Percentiles rank a stretch among this genome's conserved stretches.
Evolutionary conservation across 2,329 filamentous ascomycete species (phyloP).

Genomic region (Diaporthe ampelina): DNA sequence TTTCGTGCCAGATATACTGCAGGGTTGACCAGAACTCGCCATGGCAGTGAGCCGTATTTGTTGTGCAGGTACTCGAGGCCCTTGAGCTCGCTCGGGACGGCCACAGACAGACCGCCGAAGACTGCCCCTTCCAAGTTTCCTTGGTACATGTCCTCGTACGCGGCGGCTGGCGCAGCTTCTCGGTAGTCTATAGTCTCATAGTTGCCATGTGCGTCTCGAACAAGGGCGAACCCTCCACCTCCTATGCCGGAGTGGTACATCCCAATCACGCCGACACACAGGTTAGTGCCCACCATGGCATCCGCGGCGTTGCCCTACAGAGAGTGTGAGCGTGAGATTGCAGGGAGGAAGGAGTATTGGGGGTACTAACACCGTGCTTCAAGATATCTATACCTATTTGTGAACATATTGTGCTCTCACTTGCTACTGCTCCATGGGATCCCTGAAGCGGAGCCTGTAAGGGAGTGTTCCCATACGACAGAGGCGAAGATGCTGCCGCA

Average conservation of each 20-base stretch:
- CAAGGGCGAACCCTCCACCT: slow-evolving; percentile 91
- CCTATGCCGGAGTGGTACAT: slow-evolving; percentile 89
- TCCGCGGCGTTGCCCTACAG: slow-evolving; percentile 80
- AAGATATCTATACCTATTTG: slow-evolving; percentile 76
- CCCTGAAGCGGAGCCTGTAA: slow-evolving; percentile 28
- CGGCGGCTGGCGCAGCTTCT: slow-evolving; percentile 87
- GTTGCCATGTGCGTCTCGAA: slow-evolving; percentile 78
- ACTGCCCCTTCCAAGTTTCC: slow-evolving; percentile 77
- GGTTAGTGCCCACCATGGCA: slow-evolving; percentile 79
- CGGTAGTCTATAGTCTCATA: slow-evolving; percentile 93
- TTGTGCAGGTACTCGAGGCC: slow-evolving; percentile 85
- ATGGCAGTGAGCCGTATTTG: slow-evolving; percentile 77
- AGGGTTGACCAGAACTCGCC: slow-evolving; percentile 80
- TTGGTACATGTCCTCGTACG: slow-evolving; percentile 87
- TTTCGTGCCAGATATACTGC: slow-evolving; percentile 80
- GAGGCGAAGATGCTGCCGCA: slow-evolving; percentile 25
- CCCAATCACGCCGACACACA: slow-evolving; percentile 81
- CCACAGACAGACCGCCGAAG: slow-evolving; percentile 79
- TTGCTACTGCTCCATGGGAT: slow-evolving; percentile 74
- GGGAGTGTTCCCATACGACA: slow-evolving; percentile 5
- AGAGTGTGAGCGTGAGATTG: not conserved
- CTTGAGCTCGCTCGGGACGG: slow-evolving; percentile 80
- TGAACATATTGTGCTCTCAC: slow-evolving; percentile 78
- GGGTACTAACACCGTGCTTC: slow-evolving; percentile 59
- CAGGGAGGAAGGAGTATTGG: not conserved